Percentiles rank a stretch among this genome's conserved stretches.
Conservation (phyloP, 1,284 basidiomycete genomes). For the Pisolithus thermaeus region DNA sequence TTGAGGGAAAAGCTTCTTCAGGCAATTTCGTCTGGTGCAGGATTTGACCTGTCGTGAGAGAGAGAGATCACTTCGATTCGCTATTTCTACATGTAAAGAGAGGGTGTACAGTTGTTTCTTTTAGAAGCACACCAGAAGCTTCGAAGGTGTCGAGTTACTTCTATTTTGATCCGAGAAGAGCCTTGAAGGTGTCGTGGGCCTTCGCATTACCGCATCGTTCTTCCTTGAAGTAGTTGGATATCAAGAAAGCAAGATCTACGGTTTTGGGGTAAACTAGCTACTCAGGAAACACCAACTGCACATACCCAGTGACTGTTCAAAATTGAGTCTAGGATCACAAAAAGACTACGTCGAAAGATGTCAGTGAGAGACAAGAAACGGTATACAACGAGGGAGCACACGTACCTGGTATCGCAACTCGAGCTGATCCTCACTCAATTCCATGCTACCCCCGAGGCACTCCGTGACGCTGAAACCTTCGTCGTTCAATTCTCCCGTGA, state of each 20-base stretch:
- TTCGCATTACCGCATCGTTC: constrained; percentile 38
- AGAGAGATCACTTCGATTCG: background rate
- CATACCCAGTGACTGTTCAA: constrained; percentile 76
- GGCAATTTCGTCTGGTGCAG: constrained; percentile 79
- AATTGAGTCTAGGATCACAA: constrained; percentile 78
- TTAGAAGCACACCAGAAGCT: no score
- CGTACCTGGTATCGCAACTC: constrained; percentile 69
- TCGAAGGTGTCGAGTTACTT: constrained; percentile 8
- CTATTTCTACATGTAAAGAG: constrained; percentile 6
- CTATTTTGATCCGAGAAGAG: constrained; percentile 21
- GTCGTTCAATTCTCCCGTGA: constrained; percentile 92
- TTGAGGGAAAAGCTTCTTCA: constrained; percentile 79
- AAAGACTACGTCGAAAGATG: constrained; percentile 47
- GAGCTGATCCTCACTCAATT: constrained; percentile 67
- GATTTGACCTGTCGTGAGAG: constrained; percentile 79
- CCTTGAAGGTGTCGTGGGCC: constrained; percentile 23
- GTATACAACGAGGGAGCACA: background rate
- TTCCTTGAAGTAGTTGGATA: constrained; percentile 75
- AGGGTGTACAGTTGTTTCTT: background rate
- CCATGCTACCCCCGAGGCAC: constrained; percentile 80
- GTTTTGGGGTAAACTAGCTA: background rate
- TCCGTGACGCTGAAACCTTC: constrained; percentile 91
- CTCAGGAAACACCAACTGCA: constrained; percentile 7
- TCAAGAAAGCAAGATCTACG: constrained; percentile 71
- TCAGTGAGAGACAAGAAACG: background rate